These are phyloP conservation scores for Fagopyrum tataricum DNA, from an alignment of 148 eudicot species.

Conservation along the genomic window DNA sequence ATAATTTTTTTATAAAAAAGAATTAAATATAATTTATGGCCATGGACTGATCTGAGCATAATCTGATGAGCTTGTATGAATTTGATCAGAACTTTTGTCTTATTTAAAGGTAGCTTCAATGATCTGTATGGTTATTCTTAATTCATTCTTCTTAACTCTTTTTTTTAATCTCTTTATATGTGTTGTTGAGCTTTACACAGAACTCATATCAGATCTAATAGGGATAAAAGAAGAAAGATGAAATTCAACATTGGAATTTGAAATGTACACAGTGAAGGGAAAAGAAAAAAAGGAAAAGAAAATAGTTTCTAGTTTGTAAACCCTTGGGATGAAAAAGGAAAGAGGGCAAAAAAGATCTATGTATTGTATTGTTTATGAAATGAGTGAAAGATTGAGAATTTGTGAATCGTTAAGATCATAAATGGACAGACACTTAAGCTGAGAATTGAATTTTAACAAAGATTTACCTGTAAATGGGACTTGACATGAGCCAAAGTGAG, in stretches of 20 bases:
- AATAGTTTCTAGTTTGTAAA: too few species aligned
- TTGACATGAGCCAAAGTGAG: constrained; percentile 30
- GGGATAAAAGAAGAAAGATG: neutral
- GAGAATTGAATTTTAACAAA: neutral
- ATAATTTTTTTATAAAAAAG: neutral
- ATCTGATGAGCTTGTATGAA: constrained; percentile 12
- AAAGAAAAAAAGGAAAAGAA: neutral
- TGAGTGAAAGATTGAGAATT: neutral
- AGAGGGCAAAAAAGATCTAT: neutral
- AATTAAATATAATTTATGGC: constrained; percentile 2
- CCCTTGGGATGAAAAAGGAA: neutral
- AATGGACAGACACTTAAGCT: neutral
- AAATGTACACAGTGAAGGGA: constrained; percentile 1
- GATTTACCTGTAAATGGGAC: constrained; percentile 25
- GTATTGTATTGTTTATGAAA: neutral
- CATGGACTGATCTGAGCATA: constrained; percentile 13
- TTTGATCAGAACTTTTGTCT: constrained; percentile 10
- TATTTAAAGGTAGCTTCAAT: constrained; percentile 4
- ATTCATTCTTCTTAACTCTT: neutral
- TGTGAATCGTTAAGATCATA: neutral
- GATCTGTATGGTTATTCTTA: neutral
- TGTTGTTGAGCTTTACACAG: constrained; percentile 7
- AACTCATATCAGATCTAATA: constrained; percentile 9
- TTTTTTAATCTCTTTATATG: neutral
- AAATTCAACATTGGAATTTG: constrained; percentile 17